phyloP scores from a whole-genome alignment of 192 early-diverging fungal genomes.

The Glomus cerebriforme region DNA sequence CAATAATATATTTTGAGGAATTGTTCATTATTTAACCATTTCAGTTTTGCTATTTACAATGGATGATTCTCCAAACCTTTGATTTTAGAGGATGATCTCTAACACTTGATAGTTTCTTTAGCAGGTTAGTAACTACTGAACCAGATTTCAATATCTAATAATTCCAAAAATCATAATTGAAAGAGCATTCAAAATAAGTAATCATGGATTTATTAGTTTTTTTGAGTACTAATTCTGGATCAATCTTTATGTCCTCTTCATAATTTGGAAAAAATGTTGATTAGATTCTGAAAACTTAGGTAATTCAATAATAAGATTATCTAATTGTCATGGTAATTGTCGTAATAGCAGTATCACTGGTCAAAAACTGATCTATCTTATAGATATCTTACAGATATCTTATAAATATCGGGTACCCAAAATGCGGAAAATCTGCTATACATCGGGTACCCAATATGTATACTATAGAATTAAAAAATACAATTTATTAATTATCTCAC shows the following conservation, averaged over 20 bases:
- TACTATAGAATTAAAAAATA: no score
- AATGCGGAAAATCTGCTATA: no score
- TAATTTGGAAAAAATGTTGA: constrained; percentile 22
- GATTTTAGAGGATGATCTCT: constrained; percentile 21
- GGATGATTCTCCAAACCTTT: constrained; percentile 26
- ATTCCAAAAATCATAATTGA: constrained; percentile 24
- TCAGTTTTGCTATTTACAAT: constrained; percentile 27
- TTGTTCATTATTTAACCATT: constrained; percentile 26
- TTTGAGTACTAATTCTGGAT: constrained; percentile 26
- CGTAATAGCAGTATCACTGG: no score
- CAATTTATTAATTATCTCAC: no score
- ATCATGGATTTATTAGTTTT: constrained; percentile 21
- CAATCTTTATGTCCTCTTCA: constrained; percentile 25
- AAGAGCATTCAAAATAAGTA: constrained; percentile 23
- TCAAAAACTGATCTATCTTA: no score
- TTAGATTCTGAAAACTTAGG: constrained; percentile 19
- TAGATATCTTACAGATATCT: no score
- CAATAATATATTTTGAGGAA: constrained; percentile 20
- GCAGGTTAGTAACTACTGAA: constrained; percentile 24
- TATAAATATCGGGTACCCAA: no score
- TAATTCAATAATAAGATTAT: constrained; percentile 20
- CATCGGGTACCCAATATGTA: no score
- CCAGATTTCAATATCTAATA: constrained; percentile 21
- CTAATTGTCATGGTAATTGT: no score
- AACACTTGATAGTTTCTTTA: constrained; percentile 15